These are phyloP conservation scores for Tulasnella sp. DNA, from an alignment of 768 basidiomycete species.

Conservation along the genomic window DNA sequence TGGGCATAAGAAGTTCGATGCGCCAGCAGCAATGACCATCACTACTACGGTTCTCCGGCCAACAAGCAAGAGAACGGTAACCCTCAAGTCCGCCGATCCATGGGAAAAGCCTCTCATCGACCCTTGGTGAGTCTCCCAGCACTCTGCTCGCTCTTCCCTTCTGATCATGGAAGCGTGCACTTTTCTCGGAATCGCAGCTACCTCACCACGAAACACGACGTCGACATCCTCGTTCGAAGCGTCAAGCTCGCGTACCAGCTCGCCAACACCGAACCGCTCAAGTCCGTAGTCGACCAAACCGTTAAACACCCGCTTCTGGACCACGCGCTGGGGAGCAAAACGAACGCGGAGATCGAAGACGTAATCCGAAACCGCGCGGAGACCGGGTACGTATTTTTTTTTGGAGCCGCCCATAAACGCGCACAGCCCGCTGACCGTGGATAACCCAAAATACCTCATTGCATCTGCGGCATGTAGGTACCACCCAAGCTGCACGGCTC, in stretches of 20 bases:
- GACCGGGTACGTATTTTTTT: slow-evolving; percentile 48
- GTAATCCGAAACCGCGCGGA: slow-evolving; percentile 45
- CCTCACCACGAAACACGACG: slow-evolving; percentile 21
- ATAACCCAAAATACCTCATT: background rate
- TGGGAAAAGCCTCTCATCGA: no score
- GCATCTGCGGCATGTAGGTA: background rate
- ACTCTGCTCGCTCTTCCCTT: no score
- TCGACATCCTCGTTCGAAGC: slow-evolving; percentile 24
- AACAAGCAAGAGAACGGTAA: no score
- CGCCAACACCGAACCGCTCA: slow-evolving; percentile 30
- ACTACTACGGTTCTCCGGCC: no score
- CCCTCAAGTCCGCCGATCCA: no score
- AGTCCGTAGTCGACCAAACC: slow-evolving; percentile 45
- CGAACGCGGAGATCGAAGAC: slow-evolving; percentile 46
- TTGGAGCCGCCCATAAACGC: background rate
- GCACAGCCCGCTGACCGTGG: background rate
- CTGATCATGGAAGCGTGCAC: no score
- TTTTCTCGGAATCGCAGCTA: background rate
- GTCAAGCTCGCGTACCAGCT: background rate
- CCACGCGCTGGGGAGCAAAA: slow-evolving; percentile 44
- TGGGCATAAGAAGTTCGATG: no score
- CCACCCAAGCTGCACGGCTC: slow-evolving; percentile 48
- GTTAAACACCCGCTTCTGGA: slow-evolving; percentile 50
- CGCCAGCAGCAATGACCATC: no score
- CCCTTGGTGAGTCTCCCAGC: no score